A percentile compares a stretch with the other conserved stretches of the same genome.
Evolutionary conservation across 2,329 filamentous ascomycete genomes (phyloP).

Genomic region (Clonostachys chloroleuca): DNA sequence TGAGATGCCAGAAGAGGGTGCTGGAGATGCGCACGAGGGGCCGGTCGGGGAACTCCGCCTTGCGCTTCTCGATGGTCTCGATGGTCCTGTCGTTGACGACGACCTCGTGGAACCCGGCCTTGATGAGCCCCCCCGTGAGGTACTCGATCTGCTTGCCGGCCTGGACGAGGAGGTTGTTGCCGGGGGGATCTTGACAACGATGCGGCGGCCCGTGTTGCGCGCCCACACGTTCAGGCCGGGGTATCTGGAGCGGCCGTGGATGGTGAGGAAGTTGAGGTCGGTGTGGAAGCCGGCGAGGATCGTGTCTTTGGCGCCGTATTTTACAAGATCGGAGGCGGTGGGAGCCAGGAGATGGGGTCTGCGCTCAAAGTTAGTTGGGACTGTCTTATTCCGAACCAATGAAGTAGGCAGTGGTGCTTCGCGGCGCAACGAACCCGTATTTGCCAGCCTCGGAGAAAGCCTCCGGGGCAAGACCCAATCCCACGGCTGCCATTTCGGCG

Average conservation of each 20-base stretch:
- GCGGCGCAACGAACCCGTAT: constrained; percentile 43
- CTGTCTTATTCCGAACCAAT: not conserved
- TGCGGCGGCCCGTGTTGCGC: constrained; percentile 55
- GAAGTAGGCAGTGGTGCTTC: too few relatives aligned
- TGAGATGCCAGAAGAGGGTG: constrained; percentile 58
- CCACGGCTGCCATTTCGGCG: constrained; percentile 54
- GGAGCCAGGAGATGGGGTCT: constrained; percentile 59
- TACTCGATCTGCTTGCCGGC: constrained; percentile 61
- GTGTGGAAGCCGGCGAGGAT: constrained; percentile 62
- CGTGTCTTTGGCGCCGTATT: constrained; percentile 48
- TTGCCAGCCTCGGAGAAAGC: constrained; percentile 50
- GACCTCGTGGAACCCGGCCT: constrained; percentile 59
- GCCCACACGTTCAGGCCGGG: constrained; percentile 60
- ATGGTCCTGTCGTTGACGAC: constrained; percentile 51
- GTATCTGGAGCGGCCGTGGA: constrained; percentile 59
- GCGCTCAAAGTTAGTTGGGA: not conserved
- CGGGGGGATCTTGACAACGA: constrained; percentile 55
- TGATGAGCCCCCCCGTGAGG: constrained; percentile 55
- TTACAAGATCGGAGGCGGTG: constrained; percentile 52
- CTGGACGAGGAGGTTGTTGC: constrained; percentile 56
- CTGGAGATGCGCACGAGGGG: constrained; percentile 54
- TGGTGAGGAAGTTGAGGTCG: constrained; percentile 61
- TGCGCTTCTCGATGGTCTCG: constrained; percentile 37
- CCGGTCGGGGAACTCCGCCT: constrained; percentile 33
- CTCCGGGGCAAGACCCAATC: constrained; percentile 45